A percentile compares a stretch with the other conserved stretches of the same genome.
These are phyloP conservation scores for Candida boidinii DNA, from an alignment of 805 yeast genomes.

Conservation along the genomic window DNA sequence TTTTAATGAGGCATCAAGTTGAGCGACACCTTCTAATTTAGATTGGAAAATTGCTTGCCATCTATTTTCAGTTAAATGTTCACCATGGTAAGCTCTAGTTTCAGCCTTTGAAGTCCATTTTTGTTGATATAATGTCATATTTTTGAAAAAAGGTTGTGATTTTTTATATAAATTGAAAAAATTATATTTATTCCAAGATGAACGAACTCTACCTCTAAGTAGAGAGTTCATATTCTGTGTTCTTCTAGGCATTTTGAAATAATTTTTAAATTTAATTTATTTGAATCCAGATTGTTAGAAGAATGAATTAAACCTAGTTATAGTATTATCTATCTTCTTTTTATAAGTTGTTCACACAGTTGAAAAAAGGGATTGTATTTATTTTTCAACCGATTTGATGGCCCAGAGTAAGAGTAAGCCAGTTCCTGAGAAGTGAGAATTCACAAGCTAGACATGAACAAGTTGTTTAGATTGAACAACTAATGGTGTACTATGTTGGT, in stretches of 20 bases:
- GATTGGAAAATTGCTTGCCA: constrained; percentile 67
- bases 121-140: constrained; percentile 78
- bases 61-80: constrained; percentile 75
- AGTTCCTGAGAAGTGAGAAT: no score
- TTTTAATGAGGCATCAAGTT: constrained; percentile 70
- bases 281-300: no score
- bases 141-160: constrained; percentile 39
- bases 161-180: constrained; percentile 82
- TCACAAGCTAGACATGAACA: no score
- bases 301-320: no score
- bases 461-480: no score
- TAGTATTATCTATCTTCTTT: no score
- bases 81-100: constrained; percentile 94
- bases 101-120: constrained; percentile 89
- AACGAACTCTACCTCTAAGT: constrained; percentile 48
- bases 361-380: no score
- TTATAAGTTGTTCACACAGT: no score
- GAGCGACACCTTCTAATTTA: constrained; percentile 78
- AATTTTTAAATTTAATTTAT: no score
- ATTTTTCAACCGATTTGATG: no score
- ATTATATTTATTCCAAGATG: constrained; percentile 88
- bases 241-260: constrained; percentile 20
- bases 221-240: constrained; percentile 21
- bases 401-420: no score
- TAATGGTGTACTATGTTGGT: no score